phyloP scores from a whole-genome alignment of 2,329 filamentous ascomycete species.

The Sporothrix variecibatus region DNA sequence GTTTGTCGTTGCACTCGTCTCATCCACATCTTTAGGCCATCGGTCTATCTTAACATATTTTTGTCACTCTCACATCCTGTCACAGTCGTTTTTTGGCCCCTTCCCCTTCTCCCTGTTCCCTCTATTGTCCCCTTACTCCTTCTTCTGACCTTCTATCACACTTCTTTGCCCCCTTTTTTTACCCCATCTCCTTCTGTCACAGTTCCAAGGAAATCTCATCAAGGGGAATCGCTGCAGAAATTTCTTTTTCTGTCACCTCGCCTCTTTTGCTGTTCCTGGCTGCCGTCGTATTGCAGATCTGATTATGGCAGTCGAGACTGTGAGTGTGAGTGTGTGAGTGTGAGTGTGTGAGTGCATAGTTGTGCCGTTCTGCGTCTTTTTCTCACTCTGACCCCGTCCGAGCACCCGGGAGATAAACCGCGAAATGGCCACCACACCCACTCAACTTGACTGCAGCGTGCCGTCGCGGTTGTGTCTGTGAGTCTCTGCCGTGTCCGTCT shows the following conservation, averaged over 20 bases:
- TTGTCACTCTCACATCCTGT: not conserved
- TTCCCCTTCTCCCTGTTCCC: not conserved
- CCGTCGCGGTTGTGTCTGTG: conserved; percentile 5
- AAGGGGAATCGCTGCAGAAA: not conserved
- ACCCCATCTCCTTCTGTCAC: not conserved
- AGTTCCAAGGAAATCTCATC: not conserved
- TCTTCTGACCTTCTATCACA: not conserved
- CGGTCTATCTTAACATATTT: not conserved
- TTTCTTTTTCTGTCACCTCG: not conserved
- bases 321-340: not conserved
- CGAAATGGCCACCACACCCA: not conserved
- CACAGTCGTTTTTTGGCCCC: not conserved
- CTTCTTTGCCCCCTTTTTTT: not conserved
- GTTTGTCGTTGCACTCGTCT: conserved; percentile 1
- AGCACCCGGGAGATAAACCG: conserved; percentile 6
- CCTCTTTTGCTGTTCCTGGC: not conserved
- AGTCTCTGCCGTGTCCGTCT: not conserved
- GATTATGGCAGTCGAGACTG: not conserved
- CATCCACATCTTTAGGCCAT: not conserved
- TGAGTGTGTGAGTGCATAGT: not conserved
- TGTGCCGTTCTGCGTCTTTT: not conserved
- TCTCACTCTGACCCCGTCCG: not conserved
- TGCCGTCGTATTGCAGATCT: not conserved
- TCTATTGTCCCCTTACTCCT: not conserved
- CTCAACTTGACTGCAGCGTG: not conserved